Base-by-base conservation (phyloP, 208 protist species). In the Trypanosoma rangeli region DNA sequence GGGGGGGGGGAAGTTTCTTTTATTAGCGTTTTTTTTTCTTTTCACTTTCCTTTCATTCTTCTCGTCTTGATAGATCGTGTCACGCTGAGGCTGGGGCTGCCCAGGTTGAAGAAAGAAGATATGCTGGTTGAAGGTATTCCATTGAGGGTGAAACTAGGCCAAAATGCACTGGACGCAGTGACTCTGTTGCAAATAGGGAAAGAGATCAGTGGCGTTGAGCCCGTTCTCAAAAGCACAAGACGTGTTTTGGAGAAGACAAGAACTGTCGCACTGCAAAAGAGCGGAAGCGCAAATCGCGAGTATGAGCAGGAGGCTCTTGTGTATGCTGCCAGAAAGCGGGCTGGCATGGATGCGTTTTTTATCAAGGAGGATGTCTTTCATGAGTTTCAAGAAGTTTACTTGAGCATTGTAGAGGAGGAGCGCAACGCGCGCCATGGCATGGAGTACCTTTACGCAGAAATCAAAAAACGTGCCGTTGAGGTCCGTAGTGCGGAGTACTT, bases 401-500 rank as follows among this genome's bases (percentile, higher is more conserved):
- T 63, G 22, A 28, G 28, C 37, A 57, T 84, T 12, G 49, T 70
- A 35, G 28, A 61, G 10, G 76, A 73, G 18, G 83, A 92, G 71
- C 52, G 39, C 28, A 69, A 49, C 15, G 60, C 69, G n/a, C 80
- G 86, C 15, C 4, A 57, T 4, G 75, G 78, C 0, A 55, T 89
- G 68, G 28, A 56, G 15, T 52, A 56, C 10, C 58, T 81, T 24
- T 50, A 83, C 42, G 24, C 76, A 7, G 63, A 64, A 9, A 62
- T 76, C 8, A 65, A 62, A 20, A 74, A 82, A 59, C 65, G 79
- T 50, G 55, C 79, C 2, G 22, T 42, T 24, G 70, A 80, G 44
- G 24, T 35, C 31, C 52, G 68, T 16, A 82, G 79, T 33, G 74
- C 55, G 50, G 79, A 82, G 26, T 72, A 75, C 15, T 70, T 92